Evolutionary conservation across 1,284 basidiomycete species (phyloP), one percentile per base, ranked within the genome.

Genomic region (Ceraceosorus guamensis): DNA sequence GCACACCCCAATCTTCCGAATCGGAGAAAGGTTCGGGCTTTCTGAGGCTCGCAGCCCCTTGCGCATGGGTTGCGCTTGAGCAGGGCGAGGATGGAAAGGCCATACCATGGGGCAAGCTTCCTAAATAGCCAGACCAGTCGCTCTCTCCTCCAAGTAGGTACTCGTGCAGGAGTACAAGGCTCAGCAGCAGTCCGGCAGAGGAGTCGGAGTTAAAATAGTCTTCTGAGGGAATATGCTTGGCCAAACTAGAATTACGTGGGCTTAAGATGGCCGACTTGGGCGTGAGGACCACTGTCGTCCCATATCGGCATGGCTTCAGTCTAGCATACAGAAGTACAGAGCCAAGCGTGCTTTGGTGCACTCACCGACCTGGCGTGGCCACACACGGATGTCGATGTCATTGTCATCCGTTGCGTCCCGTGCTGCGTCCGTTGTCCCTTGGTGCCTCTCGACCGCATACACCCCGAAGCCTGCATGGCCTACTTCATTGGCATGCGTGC

Each of bases 1-100:
- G 18, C 5, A 53, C 32, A 8, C 52, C 44, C 52, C 52, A 53
- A n/a, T n/a, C n/a, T n/a, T n/a, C n/a, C n/a, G n/a, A n/a, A n/a
- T n/a, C n/a, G 31, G 18, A 18, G 33, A 18, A 30, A 24, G 18
- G 16, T n/a, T 41, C 37, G 37, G 37, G 37, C 37, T n/a, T n/a
- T n/a, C n/a, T n/a, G n/a, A n/a, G n/a, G n/a, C n/a, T n/a, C n/a
- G n/a, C n/a, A n/a, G n/a, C n/a, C n/a, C n/a, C n/a, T n/a, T n/a
- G n/a, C 8, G 37, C 37, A 41, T 41, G 37, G 37, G 37, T 8
- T n/a, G n/a, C n/a, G n/a, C n/a, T n/a, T n/a, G n/a, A n/a, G n/a
- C n/a, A n/a, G 8, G 37, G 37, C 37, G 37, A 8, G 8, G 37
- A 8, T 8, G 37, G 37, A 41, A 41, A 41, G 37, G 37, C 37